Evolutionary conservation across 805 yeast species (phyloP).

Genomic region (Sugiyamaella americana): DNA sequence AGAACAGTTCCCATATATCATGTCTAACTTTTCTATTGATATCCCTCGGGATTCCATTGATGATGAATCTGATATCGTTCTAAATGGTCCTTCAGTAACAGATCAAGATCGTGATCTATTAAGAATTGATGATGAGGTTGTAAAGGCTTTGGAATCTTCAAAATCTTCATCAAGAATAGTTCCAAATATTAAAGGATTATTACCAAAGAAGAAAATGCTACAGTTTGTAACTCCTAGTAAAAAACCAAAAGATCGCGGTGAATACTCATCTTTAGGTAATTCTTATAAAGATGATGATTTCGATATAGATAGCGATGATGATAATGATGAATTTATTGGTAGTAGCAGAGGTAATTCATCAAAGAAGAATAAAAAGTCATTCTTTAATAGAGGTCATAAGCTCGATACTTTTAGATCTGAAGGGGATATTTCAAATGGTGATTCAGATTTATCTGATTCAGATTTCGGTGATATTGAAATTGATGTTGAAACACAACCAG

Average conservation of each 20-base stretch:
- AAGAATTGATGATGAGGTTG: slow-evolving; percentile 18
- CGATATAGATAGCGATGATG: neutral
- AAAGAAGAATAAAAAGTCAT: neutral
- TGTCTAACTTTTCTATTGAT: slow-evolving; percentile 7
- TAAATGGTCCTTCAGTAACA: slow-evolving; percentile 13
- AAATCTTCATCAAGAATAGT: slow-evolving; percentile 1
- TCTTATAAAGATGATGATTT: slow-evolving; percentile 1
- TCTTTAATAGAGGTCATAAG: neutral
- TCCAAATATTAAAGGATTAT: slow-evolving; percentile 7
- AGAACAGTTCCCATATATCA: too few species aligned
- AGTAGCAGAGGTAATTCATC: neutral
- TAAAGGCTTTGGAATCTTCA: slow-evolving; percentile 12
- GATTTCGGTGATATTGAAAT: slow-evolving; percentile 17
- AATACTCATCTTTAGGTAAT: neutral
- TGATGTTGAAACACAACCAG: slow-evolving; percentile 20
- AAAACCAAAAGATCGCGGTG: neutral
- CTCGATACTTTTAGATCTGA: slow-evolving; percentile 9
- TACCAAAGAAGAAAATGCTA: slow-evolving; percentile 14
- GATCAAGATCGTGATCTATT: slow-evolving; percentile 19
- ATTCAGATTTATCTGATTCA: slow-evolving; percentile 10
- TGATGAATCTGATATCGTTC: slow-evolving; percentile 19
- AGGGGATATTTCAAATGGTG: neutral
- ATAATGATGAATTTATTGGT: neutral
- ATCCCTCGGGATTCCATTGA: slow-evolving; percentile 8
- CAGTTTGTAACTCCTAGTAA: neutral